phyloP scores from a whole-genome alignment of 768 basidiomycete genomes.

The Pleurotus ostreatus region DNA sequence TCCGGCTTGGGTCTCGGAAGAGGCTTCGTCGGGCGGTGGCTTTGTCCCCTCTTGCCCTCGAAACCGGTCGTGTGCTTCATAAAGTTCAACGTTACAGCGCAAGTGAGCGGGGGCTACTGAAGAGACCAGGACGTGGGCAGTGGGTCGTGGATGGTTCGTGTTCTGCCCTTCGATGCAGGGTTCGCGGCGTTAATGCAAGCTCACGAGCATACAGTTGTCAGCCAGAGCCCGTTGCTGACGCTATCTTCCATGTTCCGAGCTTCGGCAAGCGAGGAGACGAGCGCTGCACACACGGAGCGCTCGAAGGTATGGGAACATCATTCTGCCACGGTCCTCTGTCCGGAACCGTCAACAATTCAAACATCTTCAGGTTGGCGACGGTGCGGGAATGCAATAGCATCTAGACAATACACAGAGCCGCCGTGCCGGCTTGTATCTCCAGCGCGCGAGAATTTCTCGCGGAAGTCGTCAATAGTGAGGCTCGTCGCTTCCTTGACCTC shows the following conservation, averaged over 20 bases:
- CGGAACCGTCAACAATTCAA: no score
- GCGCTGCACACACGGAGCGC: not conserved
- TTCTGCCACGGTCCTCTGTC: not conserved
- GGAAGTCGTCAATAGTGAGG: no score
- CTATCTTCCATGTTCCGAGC: not conserved
- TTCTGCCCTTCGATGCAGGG: not conserved
- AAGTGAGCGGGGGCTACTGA: not conserved
- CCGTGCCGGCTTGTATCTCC: no score
- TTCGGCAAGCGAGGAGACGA: not conserved
- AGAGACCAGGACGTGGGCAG: not conserved
- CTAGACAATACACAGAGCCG: no score
- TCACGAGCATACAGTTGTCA: not conserved
- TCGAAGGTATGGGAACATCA: not conserved
- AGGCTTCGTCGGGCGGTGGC: not conserved
- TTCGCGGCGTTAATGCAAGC: not conserved
- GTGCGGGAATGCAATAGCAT: no score
- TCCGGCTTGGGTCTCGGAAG: constrained; percentile 1
- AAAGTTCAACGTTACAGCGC: not conserved
- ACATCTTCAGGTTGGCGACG: no score
- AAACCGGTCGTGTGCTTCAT: not conserved
- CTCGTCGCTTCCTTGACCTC: no score
- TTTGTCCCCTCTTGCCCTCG: no score
- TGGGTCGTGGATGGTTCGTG: not conserved
- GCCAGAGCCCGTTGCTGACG: not conserved
- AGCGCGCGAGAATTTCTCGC: no score